Evolutionary conservation across 1,139 yeast species (phyloP).

Genomic region (Geotrichum armillariae): DNA sequence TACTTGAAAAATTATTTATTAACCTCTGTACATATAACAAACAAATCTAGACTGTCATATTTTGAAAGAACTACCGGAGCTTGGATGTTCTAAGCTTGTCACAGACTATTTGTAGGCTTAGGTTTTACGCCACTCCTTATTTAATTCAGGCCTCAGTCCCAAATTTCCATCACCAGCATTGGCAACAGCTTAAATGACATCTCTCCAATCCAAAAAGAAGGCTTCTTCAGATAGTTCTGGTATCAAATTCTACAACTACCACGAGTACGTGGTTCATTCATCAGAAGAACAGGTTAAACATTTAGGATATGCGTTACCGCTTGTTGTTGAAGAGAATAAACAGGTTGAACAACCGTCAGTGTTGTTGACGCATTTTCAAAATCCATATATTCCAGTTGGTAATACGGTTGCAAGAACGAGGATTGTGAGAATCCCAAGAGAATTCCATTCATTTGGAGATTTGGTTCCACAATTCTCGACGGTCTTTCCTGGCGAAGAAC

Average conservation of each 20-base stretch:
- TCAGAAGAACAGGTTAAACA: conserved; percentile 12
- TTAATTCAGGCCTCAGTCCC: conserved; percentile 21
- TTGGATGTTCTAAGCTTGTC: no score
- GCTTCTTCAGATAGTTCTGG: not conserved
- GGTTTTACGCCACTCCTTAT: no score
- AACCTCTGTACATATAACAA: not conserved
- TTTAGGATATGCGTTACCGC: conserved; percentile 13
- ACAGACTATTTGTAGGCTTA: no score
- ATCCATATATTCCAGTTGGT: conserved; percentile 12
- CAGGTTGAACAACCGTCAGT: conserved; percentile 3
- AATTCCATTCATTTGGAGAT: conserved; percentile 40
- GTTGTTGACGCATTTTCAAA: conserved; percentile 24
- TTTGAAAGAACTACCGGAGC: no score
- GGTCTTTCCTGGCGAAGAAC: conserved; percentile 62
- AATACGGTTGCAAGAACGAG: conserved; percentile 43
- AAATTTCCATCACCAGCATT: no score
- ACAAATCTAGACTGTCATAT: no score
- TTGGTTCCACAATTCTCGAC: conserved; percentile 58
- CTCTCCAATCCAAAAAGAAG: not conserved
- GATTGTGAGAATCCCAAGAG: conserved; percentile 63
- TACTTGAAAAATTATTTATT: not conserved
- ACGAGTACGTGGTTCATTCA: conserved; percentile 27
- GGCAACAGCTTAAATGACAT: not conserved
- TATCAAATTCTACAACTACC: conserved; percentile 33
- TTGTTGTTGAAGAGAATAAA: not conserved